Conservation (phyloP, 257 asterid genomes). For the Cruciata laevipes region DNA sequence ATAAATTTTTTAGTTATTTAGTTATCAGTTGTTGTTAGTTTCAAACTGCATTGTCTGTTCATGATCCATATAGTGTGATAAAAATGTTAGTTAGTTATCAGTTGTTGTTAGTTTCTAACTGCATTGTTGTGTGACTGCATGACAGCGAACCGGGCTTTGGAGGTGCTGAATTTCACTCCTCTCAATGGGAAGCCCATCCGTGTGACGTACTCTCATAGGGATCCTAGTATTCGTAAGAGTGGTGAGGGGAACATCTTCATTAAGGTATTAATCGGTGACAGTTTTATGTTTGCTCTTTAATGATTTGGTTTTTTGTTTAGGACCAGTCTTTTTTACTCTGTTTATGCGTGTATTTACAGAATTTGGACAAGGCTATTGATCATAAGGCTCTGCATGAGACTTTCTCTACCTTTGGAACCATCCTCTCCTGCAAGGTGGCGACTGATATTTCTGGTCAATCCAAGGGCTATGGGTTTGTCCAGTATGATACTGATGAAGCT, state of each 20-base stretch:
- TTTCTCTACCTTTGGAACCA: no score
- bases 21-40: background rate
- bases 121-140: conserved; percentile 1
- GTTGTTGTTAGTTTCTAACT: background rate
- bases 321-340: background rate
- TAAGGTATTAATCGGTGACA: conserved; percentile 52
- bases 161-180: conserved; percentile 68
- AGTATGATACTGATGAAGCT: conserved; percentile 72
- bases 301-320: background rate
- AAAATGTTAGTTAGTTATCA: no score
- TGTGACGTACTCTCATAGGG: conserved; percentile 79
- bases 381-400: conserved; percentile 88
- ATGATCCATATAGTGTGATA: no score
- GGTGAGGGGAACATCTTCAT: conserved; percentile 78
- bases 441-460: conserved; percentile 70
- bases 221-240: conserved; percentile 71
- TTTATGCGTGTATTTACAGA: conserved; percentile 27
- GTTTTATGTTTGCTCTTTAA: background rate
- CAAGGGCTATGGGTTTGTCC: conserved; percentile 90
- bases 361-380: conserved; percentile 88
- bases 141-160: conserved; percentile 76
- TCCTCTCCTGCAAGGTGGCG: conserved; percentile 80
- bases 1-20: background rate
- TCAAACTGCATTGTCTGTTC: no score
- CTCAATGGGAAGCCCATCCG: conserved; percentile 82